Conservation (phyloP, 2,329 filamentous ascomycete genomes). For the Aspergillus sp. region DNA sequence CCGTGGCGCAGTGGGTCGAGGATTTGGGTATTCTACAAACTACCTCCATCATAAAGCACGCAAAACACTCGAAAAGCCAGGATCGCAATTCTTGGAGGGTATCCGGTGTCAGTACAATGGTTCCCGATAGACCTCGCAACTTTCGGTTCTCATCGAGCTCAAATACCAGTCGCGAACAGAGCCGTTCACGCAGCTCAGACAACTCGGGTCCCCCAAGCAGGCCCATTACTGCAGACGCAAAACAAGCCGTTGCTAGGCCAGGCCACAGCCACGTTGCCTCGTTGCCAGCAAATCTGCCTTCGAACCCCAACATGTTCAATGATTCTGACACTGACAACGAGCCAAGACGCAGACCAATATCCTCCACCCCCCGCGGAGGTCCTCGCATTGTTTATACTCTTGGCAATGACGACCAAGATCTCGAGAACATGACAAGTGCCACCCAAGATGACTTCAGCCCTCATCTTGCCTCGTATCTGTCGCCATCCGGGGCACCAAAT, state of each 20-base stretch:
- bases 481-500: neutral
- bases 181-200: slow-evolving; percentile 3
- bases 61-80: slow-evolving; percentile 41
- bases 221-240: neutral
- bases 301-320: neutral
- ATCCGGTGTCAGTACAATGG: slow-evolving; percentile 29
- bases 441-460: neutral
- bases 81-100: slow-evolving; percentile 32
- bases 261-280: neutral
- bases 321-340: slow-evolving; percentile 1
- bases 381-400: neutral
- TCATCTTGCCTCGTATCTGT: neutral
- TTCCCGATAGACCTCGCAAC: neutral
- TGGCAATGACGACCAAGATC: neutral
- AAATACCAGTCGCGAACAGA: neutral
- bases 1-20: slow-evolving; percentile 66
- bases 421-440: neutral
- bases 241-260: neutral
- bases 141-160: neutral
- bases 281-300: neutral
- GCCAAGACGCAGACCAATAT: neutral
- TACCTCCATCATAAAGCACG: slow-evolving; percentile 59
- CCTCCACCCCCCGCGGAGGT: neutral
- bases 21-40: slow-evolving; percentile 63
- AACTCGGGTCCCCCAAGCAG: neutral